Base-by-base conservation (phyloP, 2,329 filamentous ascomycete genomes). In the Cladophialophora chaetospira region DNA sequence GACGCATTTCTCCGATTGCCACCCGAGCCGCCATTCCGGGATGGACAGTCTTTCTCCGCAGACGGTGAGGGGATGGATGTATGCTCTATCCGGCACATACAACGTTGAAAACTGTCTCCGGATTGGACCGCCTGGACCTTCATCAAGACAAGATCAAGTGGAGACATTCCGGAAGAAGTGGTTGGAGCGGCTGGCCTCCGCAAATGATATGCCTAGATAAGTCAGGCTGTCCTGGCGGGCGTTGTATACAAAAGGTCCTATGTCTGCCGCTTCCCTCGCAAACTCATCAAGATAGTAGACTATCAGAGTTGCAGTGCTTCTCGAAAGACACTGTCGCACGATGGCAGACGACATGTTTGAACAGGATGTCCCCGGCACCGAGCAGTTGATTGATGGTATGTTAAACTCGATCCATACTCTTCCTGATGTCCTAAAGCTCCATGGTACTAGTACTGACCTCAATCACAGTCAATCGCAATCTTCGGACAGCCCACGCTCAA, bases 281-380 rank as follows among this genome's bases (percentile, higher is more conserved):
- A 28, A 46, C 29, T 29, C 11, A 19, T 28, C 11, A 29, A 23
- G 44, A 21, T 11, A 10, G 31, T 5, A 15, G 13, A n/a, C 17
- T 13, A 8, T 5, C 4, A 15, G 13, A 15, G 33, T 36, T 1
- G 1, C 33, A 33, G 44, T 26, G 23, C 13, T 4, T 19, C 31
- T 28, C 19, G 11, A 21, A 40, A 1, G 28, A 11, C 9, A 11
- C 23, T 42, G 33, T 36, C 17, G 33, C 28, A 54, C 19, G 21
- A 57, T 57, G 54, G 33, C 48, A 9, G 40, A 25, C 17, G 40
- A 57, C n/a, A 26, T 40, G 23, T 57, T 44, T 21, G 54, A 57
- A 9, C 25, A 52, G 26, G 68, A 70, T 56, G 69, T 72, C 10
- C 70, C 70, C 15, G 70, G 69, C n/a, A 72, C 70, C 0, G 66